A percentile compares a stretch with the other conserved stretches of the same genome.
Evolutionary conservation across 1,284 basidiomycete genomes (phyloP).

Genomic region (Mycosarcoma mackinlayi): DNA sequence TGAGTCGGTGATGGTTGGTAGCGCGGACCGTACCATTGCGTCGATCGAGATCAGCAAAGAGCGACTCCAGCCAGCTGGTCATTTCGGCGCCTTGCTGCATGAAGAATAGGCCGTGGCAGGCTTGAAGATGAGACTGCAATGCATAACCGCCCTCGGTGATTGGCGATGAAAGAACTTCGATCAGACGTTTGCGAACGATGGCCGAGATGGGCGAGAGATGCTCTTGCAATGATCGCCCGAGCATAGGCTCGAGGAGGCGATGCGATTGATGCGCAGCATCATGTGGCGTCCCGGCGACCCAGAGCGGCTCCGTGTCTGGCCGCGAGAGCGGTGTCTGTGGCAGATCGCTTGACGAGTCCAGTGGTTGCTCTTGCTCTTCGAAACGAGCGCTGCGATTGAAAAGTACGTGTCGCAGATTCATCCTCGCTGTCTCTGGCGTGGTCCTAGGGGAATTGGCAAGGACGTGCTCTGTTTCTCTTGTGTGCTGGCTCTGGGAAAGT

Average conservation of each 20-base stretch:
- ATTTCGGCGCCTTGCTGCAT: conserved; percentile 48
- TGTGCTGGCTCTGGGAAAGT: background rate
- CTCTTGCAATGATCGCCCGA: conserved; percentile 25
- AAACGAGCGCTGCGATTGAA: conserved; percentile 1
- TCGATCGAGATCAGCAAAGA: conserved; percentile 37
- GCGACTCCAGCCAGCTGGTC: conserved; percentile 29
- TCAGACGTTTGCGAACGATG: conserved; percentile 41
- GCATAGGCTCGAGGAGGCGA: conserved; percentile 30
- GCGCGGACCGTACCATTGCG: conserved; percentile 23
- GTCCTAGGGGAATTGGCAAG: background rate
- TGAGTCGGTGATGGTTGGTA: conserved; percentile 23
- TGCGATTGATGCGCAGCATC: conserved; percentile 3
- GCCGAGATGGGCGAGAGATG: conserved; percentile 44
- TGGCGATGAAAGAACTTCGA: conserved; percentile 26
- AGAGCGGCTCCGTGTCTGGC: conserved; percentile 16
- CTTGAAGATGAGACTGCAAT: conserved; percentile 29
- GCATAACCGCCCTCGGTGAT: conserved; percentile 35
- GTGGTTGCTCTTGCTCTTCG: background rate
- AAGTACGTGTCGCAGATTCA: conserved; percentile 19
- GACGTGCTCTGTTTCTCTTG: too few species aligned
- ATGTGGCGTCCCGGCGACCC: background rate
- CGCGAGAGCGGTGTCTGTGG: conserved; percentile 28
- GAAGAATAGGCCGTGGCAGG: conserved; percentile 42
- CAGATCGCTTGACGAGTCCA: too few species aligned
- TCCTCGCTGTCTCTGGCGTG: conserved; percentile 2